Percentiles rank a stretch among this genome's conserved stretches.
phyloP scores from a whole-genome alignment of 2,329 filamentous ascomycete species.

The Neopestalotiopsis sp. region DNA sequence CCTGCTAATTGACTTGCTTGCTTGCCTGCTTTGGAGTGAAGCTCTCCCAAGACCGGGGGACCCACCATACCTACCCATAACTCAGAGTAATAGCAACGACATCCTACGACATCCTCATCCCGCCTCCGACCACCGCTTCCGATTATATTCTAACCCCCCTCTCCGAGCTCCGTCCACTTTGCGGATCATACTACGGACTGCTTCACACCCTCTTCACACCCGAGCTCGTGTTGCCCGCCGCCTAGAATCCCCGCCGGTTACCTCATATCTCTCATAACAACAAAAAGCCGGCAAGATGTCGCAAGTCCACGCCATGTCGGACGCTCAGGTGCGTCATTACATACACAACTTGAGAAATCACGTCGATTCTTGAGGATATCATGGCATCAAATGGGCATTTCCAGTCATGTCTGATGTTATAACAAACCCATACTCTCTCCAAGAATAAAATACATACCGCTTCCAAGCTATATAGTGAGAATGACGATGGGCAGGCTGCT shows the following conservation, averaged over 20 bases:
- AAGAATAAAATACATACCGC: background rate
- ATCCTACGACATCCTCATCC: constrained; percentile 13
- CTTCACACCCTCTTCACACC: background rate
- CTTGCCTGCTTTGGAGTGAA: constrained; percentile 6
- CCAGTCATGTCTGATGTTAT: background rate
- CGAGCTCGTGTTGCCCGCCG: background rate
- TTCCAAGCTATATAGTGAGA: constrained; percentile 16
- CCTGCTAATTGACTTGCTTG: background rate
- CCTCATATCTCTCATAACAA: constrained; percentile 25
- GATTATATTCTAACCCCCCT: background rate
- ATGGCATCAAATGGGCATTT: background rate
- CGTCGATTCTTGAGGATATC: background rate
- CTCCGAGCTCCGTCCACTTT: background rate
- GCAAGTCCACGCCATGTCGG: constrained; percentile 91
- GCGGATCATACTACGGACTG: background rate
- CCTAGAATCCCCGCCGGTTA: constrained; percentile 19
- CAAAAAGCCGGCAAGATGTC: constrained; percentile 72
- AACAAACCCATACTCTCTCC: background rate
- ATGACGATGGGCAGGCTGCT: constrained; percentile 22
- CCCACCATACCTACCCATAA: constrained; percentile 9
- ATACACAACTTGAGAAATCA: background rate
- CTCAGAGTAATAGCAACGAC: constrained; percentile 5
- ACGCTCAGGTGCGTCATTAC: constrained; percentile 79
- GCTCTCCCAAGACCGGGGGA: constrained; percentile 1
- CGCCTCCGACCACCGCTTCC: background rate